Evolutionary conservation across 441 rosid genomes (phyloP).

Genomic region (Aquilaria agallochum): DNA sequence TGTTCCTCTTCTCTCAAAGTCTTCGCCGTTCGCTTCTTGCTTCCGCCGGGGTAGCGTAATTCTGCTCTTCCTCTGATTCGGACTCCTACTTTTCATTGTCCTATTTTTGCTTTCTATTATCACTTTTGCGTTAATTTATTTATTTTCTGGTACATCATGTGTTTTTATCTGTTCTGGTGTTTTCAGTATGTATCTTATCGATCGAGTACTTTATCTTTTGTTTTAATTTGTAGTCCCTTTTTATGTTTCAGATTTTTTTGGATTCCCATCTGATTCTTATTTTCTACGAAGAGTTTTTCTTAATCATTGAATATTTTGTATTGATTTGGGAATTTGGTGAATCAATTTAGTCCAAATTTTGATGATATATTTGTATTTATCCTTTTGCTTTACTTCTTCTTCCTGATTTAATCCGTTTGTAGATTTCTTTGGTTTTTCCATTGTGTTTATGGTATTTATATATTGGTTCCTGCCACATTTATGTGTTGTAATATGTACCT

Average conservation of each 20-base stretch:
- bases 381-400: no score
- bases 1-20: constrained; percentile 18
- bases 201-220: not conserved
- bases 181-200: not conserved
- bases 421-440: no score
- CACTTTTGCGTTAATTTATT: constrained; percentile 3
- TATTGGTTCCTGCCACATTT: no score
- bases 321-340: not conserved
- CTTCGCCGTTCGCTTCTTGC: constrained; percentile 14
- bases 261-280: not conserved
- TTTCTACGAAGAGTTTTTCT: not conserved
- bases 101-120: not conserved
- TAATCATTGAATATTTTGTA: no score
- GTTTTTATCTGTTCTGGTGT: not conserved
- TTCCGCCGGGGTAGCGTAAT: constrained; percentile 20
- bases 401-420: no score
- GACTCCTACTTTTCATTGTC: not conserved
- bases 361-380: not conserved
- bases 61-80: constrained; percentile 4
- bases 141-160: not conserved
- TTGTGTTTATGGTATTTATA: no score
- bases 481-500: not conserved
- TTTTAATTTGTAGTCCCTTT: not conserved
- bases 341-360: not conserved
- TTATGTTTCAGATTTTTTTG: not conserved